Evolutionary conservation across 1,284 basidiomycete species (phyloP).

Genomic region (Papiliotrema flavescens): DNA sequence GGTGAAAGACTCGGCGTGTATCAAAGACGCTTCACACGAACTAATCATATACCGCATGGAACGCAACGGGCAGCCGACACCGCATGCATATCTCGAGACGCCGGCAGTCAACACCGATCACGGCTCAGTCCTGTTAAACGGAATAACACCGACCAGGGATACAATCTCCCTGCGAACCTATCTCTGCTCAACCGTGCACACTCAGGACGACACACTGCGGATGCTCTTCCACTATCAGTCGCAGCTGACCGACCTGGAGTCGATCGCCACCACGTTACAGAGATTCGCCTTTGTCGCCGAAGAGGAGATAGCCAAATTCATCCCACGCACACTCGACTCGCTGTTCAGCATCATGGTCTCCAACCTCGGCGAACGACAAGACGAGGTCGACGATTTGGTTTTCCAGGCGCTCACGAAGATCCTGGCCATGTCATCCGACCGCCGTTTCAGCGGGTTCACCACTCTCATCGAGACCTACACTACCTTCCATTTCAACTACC

Average conservation of each 20-base stretch:
- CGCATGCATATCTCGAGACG: constrained; percentile 67
- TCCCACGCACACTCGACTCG: constrained; percentile 86
- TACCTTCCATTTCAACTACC: constrained; percentile 77
- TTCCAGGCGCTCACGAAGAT: constrained; percentile 90
- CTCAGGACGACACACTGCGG: constrained; percentile 83
- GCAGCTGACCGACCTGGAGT: constrained; percentile 57
- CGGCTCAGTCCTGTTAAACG: constrained; percentile 57
- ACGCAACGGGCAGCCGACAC: constrained; percentile 58
- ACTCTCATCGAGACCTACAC: constrained; percentile 92
- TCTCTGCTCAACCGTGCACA: constrained; percentile 87
- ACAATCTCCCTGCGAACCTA: constrained; percentile 79
- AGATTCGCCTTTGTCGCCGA: constrained; percentile 91
- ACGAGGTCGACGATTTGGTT: constrained; percentile 79
- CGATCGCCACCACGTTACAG: constrained; percentile 68
- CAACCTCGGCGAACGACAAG: constrained; percentile 59
- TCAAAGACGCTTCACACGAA: constrained; percentile 86
- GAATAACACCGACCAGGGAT: constrained; percentile 67
- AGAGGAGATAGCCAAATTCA: constrained; percentile 90
- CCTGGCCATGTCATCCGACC: constrained; percentile 83
- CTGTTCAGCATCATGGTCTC: constrained; percentile 86
- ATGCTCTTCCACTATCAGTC: constrained; percentile 79
- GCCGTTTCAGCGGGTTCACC: constrained; percentile 93
- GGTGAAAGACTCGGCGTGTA: constrained; percentile 71
- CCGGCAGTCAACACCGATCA: constrained; percentile 55
- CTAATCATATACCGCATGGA: constrained; percentile 79